Evolutionary conservation across 768 basidiomycete genomes (phyloP), one percentile per base, ranked within the genome.

Genomic region (Paxillus rubicundulus): DNA sequence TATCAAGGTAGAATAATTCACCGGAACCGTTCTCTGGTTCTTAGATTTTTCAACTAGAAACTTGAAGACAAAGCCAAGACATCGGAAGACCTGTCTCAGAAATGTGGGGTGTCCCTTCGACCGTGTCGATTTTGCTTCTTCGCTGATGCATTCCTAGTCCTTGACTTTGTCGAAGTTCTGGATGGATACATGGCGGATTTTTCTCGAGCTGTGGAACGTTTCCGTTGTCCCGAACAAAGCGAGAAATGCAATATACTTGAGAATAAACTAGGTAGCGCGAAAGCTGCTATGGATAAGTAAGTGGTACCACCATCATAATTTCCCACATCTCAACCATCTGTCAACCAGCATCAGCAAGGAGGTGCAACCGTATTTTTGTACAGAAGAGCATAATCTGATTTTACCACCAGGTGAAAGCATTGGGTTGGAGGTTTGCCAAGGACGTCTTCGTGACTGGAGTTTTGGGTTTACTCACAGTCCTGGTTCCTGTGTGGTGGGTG

Each of bases 71-170:
- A 51, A 13, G 51, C 61, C 5, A 44, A 52, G 13, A 61, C 61
- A 39, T 63, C 61, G 4, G 49, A 62, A 42, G 13, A 52, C 1
- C 30, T 60, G 20, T 62, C 52, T 20, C 61, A 60, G 39, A 54
- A 56, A 37, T 62, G 57, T 62, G 41, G 2, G 57, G 4, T 21
- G 10, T 24, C 21, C 3, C 5, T 24, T 36, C 18, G 20, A 24
- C 21, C 24, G 10, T 7, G 21, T 24, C 7, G 5, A 21, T 1
- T 16, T 21, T 16, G 4, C 6, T 28, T 20, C 24, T 27, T 52
- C 16, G 51, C 30, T 2, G 14, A 33, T 16, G 2, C 14, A 2
- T 18, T 37, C 20, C 8, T 10, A 61, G 61, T 61, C 33, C 54
- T 52, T 33, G 45, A 56, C 16, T 60, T 62, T 32, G 50, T 58